phyloP scores from a whole-genome alignment of 768 basidiomycete genomes.

The Leccinellum albellum region DNA sequence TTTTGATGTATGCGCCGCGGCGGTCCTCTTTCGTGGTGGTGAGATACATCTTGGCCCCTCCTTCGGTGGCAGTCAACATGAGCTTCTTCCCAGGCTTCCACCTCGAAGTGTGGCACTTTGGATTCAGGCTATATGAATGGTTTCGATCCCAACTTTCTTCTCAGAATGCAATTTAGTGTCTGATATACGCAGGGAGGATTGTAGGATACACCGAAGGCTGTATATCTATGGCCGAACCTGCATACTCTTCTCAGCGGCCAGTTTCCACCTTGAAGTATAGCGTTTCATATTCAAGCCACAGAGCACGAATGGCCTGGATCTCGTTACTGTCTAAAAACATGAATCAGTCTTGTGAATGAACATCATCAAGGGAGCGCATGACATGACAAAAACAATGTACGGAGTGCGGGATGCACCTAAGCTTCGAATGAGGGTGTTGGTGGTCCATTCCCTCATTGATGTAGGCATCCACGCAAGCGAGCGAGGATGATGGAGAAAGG shows the following conservation, averaged over 20 bases:
- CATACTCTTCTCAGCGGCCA: neutral
- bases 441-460: too few species aligned
- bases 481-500: too few species aligned
- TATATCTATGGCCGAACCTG: neutral
- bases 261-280: neutral
- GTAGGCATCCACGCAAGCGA: too few species aligned
- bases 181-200: too few species aligned
- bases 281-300: neutral
- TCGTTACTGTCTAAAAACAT: neutral
- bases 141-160: too few species aligned
- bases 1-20: too few species aligned
- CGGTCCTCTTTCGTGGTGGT: neutral
- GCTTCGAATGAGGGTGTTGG: too few species aligned
- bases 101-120: too few species aligned
- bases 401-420: neutral
- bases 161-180: neutral
- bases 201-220: too few species aligned
- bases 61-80: neutral
- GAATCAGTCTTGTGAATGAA: neutral
- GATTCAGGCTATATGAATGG: too few species aligned
- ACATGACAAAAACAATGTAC: neutral
- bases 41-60: neutral
- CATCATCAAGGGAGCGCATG: neutral
- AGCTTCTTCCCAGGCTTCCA: too few species aligned
- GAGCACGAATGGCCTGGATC: conserved; percentile 6